Base-by-base conservation (phyloP, 1,139 yeast species). In the Yamadazyma siamensis region DNA sequence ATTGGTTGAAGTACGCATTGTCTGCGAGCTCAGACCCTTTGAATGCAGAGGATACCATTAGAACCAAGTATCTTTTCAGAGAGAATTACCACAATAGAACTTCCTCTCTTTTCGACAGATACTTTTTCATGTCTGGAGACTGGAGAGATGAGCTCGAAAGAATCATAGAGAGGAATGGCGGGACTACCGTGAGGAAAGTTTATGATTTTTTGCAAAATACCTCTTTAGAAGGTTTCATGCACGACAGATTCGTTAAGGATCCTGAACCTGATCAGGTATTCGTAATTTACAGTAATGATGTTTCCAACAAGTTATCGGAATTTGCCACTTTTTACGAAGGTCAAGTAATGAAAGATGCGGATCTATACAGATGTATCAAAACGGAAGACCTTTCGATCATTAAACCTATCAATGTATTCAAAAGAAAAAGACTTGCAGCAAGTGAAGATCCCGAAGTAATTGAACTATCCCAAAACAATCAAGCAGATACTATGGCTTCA, bases 191-290 rank as follows among this genome's bases (percentile, higher is more conserved):
- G 3, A 28, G 16, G 15, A 27, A 15, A 8, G 25, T 21, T 17
- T 36, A 23, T 18, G 40, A 33, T 10, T 17, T 36, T 13, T 25
- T 36, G 4, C 35, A 33, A 8, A 30, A 22, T 7, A 27, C 33
- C 4, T 8, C 23, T 10, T 21, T 25, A 12, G 17, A 26, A 13
- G 27, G 28, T 8, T 36, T 36, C 15, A 26, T 31, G 26, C 26
- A 26, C n/a, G 29, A 28, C 4, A 34, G 28, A 19, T 29, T 34
- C 20, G 25, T 21, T 3, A 13, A 13, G 6, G 29, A 17, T 6
- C 26, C 19, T 19, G 28, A 16, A 6, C 6, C 16, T 5, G 21
- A 27, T 4, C 7, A 29, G 13, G 29, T 23, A 19, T 17, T 28
- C 11, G 15, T 36, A 4, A 18, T 36, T 7, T 29, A 18, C 24